Conservation (phyloP, 345 rosid species). For the Citrus medica region DNA sequence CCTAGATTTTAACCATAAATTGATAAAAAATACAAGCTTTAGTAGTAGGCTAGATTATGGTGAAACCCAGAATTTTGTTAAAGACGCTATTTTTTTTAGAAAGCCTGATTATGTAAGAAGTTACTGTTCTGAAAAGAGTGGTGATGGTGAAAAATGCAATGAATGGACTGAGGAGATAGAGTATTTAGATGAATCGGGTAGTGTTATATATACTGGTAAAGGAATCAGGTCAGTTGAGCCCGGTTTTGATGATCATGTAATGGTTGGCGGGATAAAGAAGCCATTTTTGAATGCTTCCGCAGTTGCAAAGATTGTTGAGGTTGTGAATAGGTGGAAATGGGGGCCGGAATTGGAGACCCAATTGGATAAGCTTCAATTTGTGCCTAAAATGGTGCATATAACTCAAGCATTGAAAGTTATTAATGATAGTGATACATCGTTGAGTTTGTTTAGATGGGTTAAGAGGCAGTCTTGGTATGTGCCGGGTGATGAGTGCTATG, state of each 20-base stretch:
- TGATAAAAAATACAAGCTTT: conserved; percentile 6
- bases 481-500: conserved; percentile 62
- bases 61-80: background rate
- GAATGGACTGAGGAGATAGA: conserved; percentile 85
- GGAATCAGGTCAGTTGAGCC: conserved; percentile 91
- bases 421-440: conserved; percentile 51
- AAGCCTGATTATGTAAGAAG: conserved; percentile 30
- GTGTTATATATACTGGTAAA: conserved; percentile 70
- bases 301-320: conserved; percentile 85
- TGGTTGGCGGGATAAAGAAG: conserved; percentile 82
- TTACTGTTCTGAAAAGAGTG: conserved; percentile 41
- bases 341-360: conserved; percentile 96
- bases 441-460: conserved; percentile 89
- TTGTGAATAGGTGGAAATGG: conserved; percentile 97
- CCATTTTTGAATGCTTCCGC: conserved; percentile 75
- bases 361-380: conserved; percentile 75
- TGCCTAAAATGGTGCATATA: conserved; percentile 79
- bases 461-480: conserved; percentile 85
- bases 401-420: conserved; percentile 70
- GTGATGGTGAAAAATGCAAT: conserved; percentile 31
- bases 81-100: conserved; percentile 4
- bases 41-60: background rate
- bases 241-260: conserved; percentile 77
- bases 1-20: background rate
- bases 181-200: conserved; percentile 92